Evolutionary conservation across 768 basidiomycete species (phyloP).

Genomic region (Cytidiella melzeri): DNA sequence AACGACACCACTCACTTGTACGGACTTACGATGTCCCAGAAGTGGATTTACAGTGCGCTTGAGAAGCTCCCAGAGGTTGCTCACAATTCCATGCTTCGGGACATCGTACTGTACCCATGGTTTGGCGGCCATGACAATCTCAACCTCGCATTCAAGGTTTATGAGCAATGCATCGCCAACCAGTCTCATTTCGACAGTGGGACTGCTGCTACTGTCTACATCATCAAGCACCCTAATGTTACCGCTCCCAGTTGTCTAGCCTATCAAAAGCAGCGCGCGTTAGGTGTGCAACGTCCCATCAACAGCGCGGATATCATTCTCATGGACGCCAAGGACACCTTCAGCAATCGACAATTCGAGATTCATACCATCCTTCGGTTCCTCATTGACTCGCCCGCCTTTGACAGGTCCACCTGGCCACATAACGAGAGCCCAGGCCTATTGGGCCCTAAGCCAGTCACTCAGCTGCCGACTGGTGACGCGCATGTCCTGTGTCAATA

Average conservation of each 20-base stretch:
- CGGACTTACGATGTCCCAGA: conserved; percentile 35
- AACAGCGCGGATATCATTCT: background rate
- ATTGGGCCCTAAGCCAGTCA: background rate
- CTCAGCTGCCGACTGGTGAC: conserved; percentile 8
- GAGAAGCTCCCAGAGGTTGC: conserved; percentile 7
- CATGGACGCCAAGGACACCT: background rate
- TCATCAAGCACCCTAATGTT: conserved; percentile 7
- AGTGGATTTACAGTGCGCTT: conserved; percentile 24
- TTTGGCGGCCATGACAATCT: too few relatives aligned
- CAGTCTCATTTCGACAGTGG: too few relatives aligned
- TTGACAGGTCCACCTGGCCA: conserved; percentile 6
- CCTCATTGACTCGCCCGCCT: conserved; percentile 6
- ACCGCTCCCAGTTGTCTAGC: background rate
- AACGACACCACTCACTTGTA: conserved; percentile 33
- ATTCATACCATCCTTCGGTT: conserved; percentile 1
- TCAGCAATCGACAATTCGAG: background rate
- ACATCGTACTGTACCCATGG: conserved; percentile 22
- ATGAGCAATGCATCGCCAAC: too few relatives aligned
- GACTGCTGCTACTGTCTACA: conserved; percentile 24
- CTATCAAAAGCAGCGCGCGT: background rate
- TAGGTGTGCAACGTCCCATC: conserved; percentile 3
- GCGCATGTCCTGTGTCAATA: conserved; percentile 1
- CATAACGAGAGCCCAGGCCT: conserved; percentile 5
- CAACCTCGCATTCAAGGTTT: too few relatives aligned
- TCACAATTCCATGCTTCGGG: conserved; percentile 17